Conservation (phyloP, 1,284 basidiomycete genomes). For the Microbotryum violaceum region DNA sequence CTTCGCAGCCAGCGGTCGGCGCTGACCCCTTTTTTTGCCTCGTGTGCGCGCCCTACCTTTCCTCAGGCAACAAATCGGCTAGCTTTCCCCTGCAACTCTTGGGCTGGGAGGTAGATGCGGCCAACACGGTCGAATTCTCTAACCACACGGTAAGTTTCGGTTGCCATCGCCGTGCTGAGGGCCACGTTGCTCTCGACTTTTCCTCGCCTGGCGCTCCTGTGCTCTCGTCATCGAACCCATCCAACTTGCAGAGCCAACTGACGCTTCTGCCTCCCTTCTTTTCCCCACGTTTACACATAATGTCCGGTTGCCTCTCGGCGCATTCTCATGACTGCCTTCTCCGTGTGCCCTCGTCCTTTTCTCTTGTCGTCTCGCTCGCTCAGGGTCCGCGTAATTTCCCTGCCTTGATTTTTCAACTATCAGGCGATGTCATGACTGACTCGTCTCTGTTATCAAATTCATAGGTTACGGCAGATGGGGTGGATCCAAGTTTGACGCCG, state of each 20-base stretch:
- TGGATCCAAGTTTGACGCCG: slow-evolving; percentile 41
- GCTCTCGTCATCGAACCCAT: not conserved
- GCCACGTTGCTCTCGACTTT: not conserved
- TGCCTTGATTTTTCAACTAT: not conserved
- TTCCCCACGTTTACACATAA: not conserved
- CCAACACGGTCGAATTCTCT: slow-evolving; percentile 83
- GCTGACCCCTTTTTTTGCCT: not conserved
- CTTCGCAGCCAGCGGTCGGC: too few relatives aligned
- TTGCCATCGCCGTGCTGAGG: not conserved
- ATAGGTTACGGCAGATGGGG: slow-evolving; percentile 43
- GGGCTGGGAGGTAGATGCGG: slow-evolving; percentile 91
- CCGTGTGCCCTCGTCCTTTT: not conserved
- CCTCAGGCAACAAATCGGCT: slow-evolving; percentile 65
- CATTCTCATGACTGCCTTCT: too few relatives aligned
- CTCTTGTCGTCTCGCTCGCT: not conserved
- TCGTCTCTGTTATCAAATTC: not conserved
- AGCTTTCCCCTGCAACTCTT: slow-evolving; percentile 91
- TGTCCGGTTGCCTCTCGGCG: too few relatives aligned
- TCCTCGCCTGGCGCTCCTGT: not conserved
- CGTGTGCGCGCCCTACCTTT: not conserved
- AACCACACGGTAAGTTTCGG: slow-evolving; percentile 69
- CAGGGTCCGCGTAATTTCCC: slow-evolving; percentile 28
- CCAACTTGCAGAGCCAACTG: not conserved
- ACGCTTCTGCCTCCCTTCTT: not conserved
- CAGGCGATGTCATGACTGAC: slow-evolving; percentile 3